Evolutionary conservation across 352 stramenopile species (phyloP).

Genomic region (Phytophthora ohioensis): DNA sequence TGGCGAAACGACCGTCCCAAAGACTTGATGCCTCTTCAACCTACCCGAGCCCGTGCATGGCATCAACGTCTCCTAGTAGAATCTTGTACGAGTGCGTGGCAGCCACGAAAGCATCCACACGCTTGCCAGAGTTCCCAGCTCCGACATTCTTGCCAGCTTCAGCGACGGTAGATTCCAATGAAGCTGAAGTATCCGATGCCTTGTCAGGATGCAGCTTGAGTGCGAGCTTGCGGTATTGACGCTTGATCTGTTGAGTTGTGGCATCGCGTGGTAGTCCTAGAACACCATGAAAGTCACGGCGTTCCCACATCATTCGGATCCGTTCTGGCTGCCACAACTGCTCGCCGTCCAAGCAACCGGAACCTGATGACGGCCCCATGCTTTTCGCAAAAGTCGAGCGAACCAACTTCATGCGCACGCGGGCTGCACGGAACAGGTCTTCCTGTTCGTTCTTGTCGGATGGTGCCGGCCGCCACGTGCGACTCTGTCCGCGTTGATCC

Average conservation of each 20-base stretch:
- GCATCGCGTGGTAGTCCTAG: constrained; percentile 73
- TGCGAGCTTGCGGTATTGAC: constrained; percentile 86
- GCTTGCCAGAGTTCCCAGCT: constrained; percentile 35
- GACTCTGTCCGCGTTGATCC: constrained; percentile 33
- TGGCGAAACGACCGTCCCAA: constrained; percentile 27
- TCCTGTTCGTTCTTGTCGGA: constrained; percentile 79
- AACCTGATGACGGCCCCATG: constrained; percentile 33
- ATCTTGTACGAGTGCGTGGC: constrained; percentile 86
- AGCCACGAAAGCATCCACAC: constrained; percentile 83
- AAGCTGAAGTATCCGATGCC: constrained; percentile 44
- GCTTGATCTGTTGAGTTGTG: constrained; percentile 77
- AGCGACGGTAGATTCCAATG: constrained; percentile 45
- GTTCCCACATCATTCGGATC: constrained; percentile 85
- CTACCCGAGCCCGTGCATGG: constrained; percentile 37
- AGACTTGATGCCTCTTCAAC: constrained; percentile 22
- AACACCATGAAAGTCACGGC: constrained; percentile 80
- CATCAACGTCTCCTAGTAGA: constrained; percentile 57
- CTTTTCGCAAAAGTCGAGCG: constrained; percentile 56
- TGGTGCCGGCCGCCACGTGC: constrained; percentile 47
- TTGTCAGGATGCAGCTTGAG: constrained; percentile 89
- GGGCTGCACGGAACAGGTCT: constrained; percentile 76
- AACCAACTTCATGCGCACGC: constrained; percentile 84
- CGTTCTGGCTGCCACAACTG: constrained; percentile 81
- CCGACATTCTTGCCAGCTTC: constrained; percentile 24
- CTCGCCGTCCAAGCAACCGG: constrained; percentile 64